Evolutionary conservation across 1,284 basidiomycete genomes (phyloP), one percentile per base, ranked within the genome.

Genomic region (Pulveroboletus ridleyi): DNA sequence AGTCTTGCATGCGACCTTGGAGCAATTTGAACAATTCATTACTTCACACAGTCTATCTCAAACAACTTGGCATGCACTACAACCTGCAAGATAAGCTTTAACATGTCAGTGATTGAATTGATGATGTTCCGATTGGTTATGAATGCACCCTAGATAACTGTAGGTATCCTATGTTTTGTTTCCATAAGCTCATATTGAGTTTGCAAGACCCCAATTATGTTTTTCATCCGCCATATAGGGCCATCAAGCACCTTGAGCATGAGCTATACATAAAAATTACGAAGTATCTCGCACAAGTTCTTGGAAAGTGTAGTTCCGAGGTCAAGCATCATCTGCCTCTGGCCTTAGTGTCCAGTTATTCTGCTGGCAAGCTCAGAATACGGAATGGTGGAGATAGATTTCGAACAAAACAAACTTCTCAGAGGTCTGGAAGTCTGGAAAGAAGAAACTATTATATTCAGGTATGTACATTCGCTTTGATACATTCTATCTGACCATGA

Each of bases 171-270:
- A 44, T 5, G 39, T 39, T 39, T 20, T 9, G 8, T 17, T 44
- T 20, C 42, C 18, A 44, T 44, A 44, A 44, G 17, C 42, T 20
- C 10, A 39, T 39, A 39, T 13, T 3, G 10, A 39, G 39, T 39
- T 39, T 39, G 6, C 39, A 39, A 44, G 42, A 44, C 15, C 42
- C 42, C 42, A 3, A 65, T 42, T 33, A 65, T 47, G 22, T 65
- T 10, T 23, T 65, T n/a, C 54, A 18, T 8, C 64, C 42, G 14
- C 64, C 61, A 25, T 65, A 52, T 49, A 65, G 22, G 33, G 10
- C 13, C 39, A 39, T 39, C 39, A 39, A 39, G 39, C 39, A 39
- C 39, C 39, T 39, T 39, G 39, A 25, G 14, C 9, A 22, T 33
- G 35, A 44, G 18, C 42, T 17, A 20, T 20, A 44, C 18, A 20